Conservation (phyloP, 805 yeast genomes). For the Saccharomyces kudriavzevii region DNA sequence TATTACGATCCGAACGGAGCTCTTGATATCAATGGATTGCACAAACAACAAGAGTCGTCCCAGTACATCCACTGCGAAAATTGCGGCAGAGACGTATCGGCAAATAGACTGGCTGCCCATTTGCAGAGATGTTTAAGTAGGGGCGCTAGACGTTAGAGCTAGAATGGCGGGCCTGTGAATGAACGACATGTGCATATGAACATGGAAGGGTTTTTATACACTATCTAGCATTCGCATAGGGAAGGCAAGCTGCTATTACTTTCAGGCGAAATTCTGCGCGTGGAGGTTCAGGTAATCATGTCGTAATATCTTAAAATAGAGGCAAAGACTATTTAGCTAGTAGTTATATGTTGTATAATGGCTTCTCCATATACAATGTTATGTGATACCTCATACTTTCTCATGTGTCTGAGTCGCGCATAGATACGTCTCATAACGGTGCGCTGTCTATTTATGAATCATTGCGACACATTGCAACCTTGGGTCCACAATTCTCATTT, state of each 20-base stretch:
- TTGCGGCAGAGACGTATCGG: constrained; percentile 82
- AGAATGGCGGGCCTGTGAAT: background rate
- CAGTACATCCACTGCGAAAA: constrained; percentile 67
- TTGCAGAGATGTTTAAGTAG: constrained; percentile 84
- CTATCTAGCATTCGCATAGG: background rate
- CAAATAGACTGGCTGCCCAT: constrained; percentile 88
- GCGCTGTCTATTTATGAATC: background rate
- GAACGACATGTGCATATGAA: too few species aligned
- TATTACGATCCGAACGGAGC: constrained; percentile 20
- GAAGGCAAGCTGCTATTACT: background rate
- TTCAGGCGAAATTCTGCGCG: background rate
- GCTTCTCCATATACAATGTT: background rate
- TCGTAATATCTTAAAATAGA: background rate
- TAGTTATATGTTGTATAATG: background rate
- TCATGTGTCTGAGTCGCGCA: background rate
- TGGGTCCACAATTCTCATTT: background rate
- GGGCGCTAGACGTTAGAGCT: constrained; percentile 39
- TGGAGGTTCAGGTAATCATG: background rate
- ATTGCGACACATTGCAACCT: background rate
- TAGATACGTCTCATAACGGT: background rate
- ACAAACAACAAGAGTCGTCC: constrained; percentile 28
- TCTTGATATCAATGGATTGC: constrained; percentile 23
- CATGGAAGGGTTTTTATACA: background rate
- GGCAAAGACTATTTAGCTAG: background rate
- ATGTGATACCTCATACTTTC: background rate